Base-by-base conservation (phyloP, 2,329 filamentous ascomycete genomes). In the Exophiala sp. region DNA sequence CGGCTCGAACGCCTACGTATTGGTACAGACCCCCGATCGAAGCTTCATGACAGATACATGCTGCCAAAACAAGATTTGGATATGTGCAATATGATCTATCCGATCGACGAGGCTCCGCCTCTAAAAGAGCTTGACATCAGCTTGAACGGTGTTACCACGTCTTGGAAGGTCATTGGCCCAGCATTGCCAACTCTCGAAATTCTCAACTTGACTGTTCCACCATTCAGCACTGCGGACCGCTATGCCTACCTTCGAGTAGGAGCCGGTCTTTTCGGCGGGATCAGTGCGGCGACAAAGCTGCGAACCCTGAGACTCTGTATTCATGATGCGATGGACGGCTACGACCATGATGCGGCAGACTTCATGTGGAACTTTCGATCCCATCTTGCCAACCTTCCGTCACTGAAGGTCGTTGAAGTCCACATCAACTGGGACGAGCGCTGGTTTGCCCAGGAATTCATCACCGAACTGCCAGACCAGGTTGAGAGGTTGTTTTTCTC, bases 371-470 rank as follows among this genome's bases (percentile, higher is more conserved):
- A 14, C 16, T 42, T 60, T 7, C 48, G 48, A 18, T 5, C 24
- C 1, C 35, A 44, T 29, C 21, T 60, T n/a, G n/a, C 3, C 47
- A 44, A 29, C 47, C 34, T 14, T 16, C 57, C 18, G 14, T 10
- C 6, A 29, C 30, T 60, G 4, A 35, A 58, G 40, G 13, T 47
- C 16, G 23, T 60, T 10, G 57, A 60, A 37, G 38, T 60, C 6
- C 58, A 60, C 43, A 39, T 56, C 18, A 40, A 48, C n/a, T 35
- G 37, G 4, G n/a, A 47, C 11, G 44, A 52, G 7, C 42, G 21
- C 2, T 59, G 43, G 40, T 39, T 53, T 39, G 52, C 40, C 4
- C 14, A 39, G 21, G 48, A 54, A 18, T 40, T 59, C 27, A 48
- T 60, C 30, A n/a, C 50, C 4, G 46, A 38, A 8, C 32, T 59